These are phyloP conservation scores for Aspergillus puulaauensis DNA, from an alignment of 2,329 filamentous ascomycete species.

Conservation along the genomic window DNA sequence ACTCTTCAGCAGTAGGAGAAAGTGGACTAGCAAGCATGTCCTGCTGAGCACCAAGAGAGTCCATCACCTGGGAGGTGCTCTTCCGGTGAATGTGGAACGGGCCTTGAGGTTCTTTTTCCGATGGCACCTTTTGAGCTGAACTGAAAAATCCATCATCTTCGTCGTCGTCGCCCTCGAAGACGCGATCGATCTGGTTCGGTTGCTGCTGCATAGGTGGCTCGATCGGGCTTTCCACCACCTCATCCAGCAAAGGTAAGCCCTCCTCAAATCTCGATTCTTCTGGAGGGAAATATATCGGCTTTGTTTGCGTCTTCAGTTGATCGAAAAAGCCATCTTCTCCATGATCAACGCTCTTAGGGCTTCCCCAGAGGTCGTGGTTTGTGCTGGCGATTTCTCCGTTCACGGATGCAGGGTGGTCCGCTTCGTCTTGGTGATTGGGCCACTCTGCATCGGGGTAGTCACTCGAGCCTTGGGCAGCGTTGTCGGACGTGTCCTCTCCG, in stretches of 20 bases:
- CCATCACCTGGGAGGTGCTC: slow-evolving; percentile 67
- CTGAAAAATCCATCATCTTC: slow-evolving; percentile 41
- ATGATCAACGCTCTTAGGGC: slow-evolving; percentile 44
- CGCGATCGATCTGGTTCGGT: slow-evolving; percentile 24
- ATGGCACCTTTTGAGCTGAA: slow-evolving; percentile 19
- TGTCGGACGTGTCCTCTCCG: neutral
- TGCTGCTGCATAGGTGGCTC: slow-evolving; percentile 28
- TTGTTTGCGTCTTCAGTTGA: slow-evolving; percentile 46
- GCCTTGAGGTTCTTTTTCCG: slow-evolving; percentile 13
- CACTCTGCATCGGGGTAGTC: neutral
- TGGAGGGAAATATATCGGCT: slow-evolving; percentile 39
- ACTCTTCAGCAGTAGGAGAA: slow-evolving; percentile 30
- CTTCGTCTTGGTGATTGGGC: slow-evolving; percentile 3
- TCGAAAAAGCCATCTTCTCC: slow-evolving; percentile 60
- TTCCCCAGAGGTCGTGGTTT: slow-evolving; percentile 45
- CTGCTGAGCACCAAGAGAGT: slow-evolving; percentile 45
- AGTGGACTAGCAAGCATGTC: slow-evolving; percentile 28
- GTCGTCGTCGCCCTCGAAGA: slow-evolving; percentile 41
- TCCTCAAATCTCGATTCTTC: slow-evolving; percentile 66
- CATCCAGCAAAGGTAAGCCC: slow-evolving; percentile 62
- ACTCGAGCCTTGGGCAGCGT: neutral
- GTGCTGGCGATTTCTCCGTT: slow-evolving; percentile 15
- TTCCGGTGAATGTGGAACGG: slow-evolving; percentile 58
- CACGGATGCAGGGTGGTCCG: slow-evolving; percentile 3
- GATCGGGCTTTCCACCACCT: slow-evolving; percentile 28